Evolutionary conservation across 306 rosid genomes (phyloP).

Genomic region (Rosa chinensis): DNA sequence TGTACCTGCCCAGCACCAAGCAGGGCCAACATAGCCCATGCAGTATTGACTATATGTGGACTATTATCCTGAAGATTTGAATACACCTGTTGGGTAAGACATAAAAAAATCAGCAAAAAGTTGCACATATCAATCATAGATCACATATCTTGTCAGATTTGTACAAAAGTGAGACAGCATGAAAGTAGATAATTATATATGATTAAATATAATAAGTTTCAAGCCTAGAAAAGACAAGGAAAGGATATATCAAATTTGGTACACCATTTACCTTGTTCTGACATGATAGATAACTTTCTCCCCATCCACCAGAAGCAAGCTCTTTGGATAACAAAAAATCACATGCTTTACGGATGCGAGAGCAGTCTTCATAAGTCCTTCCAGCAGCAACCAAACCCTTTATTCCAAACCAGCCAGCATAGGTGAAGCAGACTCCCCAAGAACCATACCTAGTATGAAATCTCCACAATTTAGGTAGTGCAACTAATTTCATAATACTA

Average conservation of each 20-base stretch:
- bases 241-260: background rate
- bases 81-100: constrained; percentile 28
- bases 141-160: background rate
- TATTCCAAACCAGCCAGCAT: constrained; percentile 49
- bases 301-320: constrained; percentile 45
- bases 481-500: constrained; percentile 3
- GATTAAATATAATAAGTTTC: background rate
- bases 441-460: constrained; percentile 38
- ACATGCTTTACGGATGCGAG: constrained; percentile 38
- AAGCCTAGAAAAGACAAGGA: background rate
- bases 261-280: constrained; percentile 33
- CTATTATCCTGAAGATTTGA: constrained; percentile 30
- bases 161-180: background rate
- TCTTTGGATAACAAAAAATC: constrained; percentile 34
- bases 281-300: constrained; percentile 44
- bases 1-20: constrained; percentile 43
- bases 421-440: constrained; percentile 46
- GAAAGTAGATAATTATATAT: background rate
- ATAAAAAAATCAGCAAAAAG: background rate
- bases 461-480: background rate
- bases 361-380: constrained; percentile 30
- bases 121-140: background rate
- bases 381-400: constrained; percentile 40
- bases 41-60: constrained; percentile 40
- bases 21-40: constrained; percentile 42